Evolutionary conservation across 768 basidiomycete genomes (phyloP), one percentile per base, ranked within the genome.

Genomic region (Suillus bovinus): DNA sequence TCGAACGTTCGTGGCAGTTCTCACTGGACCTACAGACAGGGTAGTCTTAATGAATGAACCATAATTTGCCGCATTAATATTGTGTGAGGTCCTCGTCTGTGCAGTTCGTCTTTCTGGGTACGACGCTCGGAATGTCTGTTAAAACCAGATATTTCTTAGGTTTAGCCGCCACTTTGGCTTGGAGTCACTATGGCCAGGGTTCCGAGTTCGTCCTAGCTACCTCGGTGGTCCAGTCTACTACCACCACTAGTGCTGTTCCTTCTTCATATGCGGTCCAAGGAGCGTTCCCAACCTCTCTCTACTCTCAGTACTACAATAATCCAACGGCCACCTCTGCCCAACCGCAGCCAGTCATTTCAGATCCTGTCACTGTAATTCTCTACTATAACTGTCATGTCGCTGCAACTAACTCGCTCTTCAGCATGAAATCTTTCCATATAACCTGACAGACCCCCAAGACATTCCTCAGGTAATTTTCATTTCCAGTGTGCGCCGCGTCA

Each of bases 321-420:
- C 89, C 90, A 36, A 91, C 88, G 1, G 86, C 84, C 36, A 91
- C 90, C 2, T 82, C 83, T 14, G 84, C 80, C 1, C 90, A 92
- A 70, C 85, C 85, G 4, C 90, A 92, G 73, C 90, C 90, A n/a
- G 80, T 90, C 62, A 82, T 92, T 41, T 84, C 88, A 16, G 90
- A 92, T 70, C 86, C 88, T 10, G 82, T 90, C 36, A 81, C 82
- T 31, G 90, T 89, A 57, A 56, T 74, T 60, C 6, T 8, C 39
- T 7, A 57, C 10, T 55, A 10, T 39, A 14, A 38, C 20, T 58
- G 61, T 63, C 68, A 11, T 22, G 46, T 0, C 44, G 14, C 31
- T 41, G 7, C 7, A 27, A 24, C 31, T 63, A 22, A 67, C 42
- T 24, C 58, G 39, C 27, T 29, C 39, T 54, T 46, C 14, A 89